Evolutionary conservation across 805 yeast species (phyloP).

Genomic region (Ogataea ganodermae): DNA sequence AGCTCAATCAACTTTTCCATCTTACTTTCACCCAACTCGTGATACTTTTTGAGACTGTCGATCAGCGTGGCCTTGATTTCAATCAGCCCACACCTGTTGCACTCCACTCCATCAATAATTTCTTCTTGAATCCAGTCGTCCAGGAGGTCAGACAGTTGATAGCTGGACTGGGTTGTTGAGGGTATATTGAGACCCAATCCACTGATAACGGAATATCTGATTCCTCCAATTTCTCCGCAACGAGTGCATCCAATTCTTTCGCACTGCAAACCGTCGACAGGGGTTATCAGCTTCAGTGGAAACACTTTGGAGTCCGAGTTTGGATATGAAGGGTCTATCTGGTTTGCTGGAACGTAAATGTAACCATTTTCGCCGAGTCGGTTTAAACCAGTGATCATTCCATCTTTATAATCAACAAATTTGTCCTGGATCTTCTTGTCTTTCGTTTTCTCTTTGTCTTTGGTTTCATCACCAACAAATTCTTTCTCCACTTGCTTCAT

Average conservation of each 20-base stretch:
- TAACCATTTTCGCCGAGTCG: conserved; percentile 60
- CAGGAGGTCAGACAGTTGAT: conserved; percentile 53
- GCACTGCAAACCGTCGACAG: conserved; percentile 87
- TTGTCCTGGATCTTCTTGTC: conserved; percentile 30
- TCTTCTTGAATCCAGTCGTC: conserved; percentile 77
- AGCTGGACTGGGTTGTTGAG: conserved; percentile 41
- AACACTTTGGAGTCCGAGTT: conserved; percentile 46
- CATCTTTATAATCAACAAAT: conserved; percentile 30
- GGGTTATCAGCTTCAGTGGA: conserved; percentile 69
- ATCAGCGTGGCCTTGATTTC: conserved; percentile 56
- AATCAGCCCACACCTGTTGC: conserved; percentile 84
- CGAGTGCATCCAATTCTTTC: conserved; percentile 87
- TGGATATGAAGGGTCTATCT: conserved; percentile 69
- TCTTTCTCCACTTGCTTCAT: conserved; percentile 68
- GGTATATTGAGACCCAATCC: conserved; percentile 76
- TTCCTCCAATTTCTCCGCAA: conserved; percentile 95
- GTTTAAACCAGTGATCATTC: conserved; percentile 41
- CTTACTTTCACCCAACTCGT: conserved; percentile 19
- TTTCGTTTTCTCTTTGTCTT: conserved; percentile 20
- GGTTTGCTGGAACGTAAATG: conserved; percentile 70
- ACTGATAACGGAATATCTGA: conserved; percentile 75
- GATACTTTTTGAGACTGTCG: conserved; percentile 36
- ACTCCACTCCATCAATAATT: conserved; percentile 88
- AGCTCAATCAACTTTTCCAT: conserved; percentile 32
- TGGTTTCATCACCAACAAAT: conserved; percentile 31